These are phyloP conservation scores for Dioszegia crocea DNA, from an alignment of 768 basidiomycete genomes.

Conservation along the genomic window DNA sequence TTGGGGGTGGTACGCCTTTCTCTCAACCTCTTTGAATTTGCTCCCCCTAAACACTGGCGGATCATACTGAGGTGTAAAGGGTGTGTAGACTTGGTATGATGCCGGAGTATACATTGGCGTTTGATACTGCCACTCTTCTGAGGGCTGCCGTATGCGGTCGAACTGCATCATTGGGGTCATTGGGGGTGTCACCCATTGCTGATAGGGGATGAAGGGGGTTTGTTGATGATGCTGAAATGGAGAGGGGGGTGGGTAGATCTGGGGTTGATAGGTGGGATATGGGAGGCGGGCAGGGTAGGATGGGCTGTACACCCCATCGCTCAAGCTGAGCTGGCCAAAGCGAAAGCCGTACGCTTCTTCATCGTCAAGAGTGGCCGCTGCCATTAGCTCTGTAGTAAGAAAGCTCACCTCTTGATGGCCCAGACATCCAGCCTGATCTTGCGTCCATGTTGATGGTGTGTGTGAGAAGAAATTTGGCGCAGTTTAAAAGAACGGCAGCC, in stretches of 20 bases:
- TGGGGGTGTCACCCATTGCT: conserved; percentile 8
- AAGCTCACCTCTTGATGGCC: conserved; percentile 1
- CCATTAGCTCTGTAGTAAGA: not conserved
- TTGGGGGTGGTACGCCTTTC: conserved; percentile 48
- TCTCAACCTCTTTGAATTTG: conserved; percentile 21
- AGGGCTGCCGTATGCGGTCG: conserved; percentile 6
- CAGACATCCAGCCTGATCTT: not conserved
- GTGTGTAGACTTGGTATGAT: conserved; percentile 8
- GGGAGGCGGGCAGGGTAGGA: no score
- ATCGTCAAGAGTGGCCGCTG: not conserved
- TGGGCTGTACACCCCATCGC: no score
- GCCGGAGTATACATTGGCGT: not conserved
- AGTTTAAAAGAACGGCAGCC: no score
- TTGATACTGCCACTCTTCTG: conserved; percentile 11
- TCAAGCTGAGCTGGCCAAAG: not conserved
- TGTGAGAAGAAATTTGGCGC: not conserved
- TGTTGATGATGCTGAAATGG: not conserved
- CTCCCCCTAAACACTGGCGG: not conserved
- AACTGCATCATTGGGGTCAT: conserved; percentile 11
- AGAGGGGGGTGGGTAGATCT: not conserved
- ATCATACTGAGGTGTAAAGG: conserved; percentile 1
- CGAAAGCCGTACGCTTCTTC: conserved; percentile 5
- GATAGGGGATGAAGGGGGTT: conserved; percentile 7
- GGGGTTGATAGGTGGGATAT: not conserved
- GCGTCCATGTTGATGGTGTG: not conserved